phyloP scores from a whole-genome alignment of 2,329 filamentous ascomycete species.

The Pseudogymnoascus sp. region DNA sequence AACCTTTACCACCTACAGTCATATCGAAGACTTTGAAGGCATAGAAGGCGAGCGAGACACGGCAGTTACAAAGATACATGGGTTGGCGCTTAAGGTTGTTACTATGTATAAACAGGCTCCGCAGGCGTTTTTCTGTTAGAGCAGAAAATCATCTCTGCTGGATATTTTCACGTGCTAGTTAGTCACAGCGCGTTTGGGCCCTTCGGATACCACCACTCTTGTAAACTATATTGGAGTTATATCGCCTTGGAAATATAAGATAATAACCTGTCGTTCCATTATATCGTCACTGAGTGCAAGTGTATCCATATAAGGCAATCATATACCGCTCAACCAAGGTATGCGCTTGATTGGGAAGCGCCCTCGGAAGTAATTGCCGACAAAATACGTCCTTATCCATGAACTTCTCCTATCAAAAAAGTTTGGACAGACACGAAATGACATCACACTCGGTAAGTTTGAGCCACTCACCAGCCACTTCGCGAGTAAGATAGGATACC shows the following conservation, averaged over 20 bases:
- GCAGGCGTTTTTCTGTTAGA: conserved; percentile 5
- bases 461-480: conserved; percentile 2
- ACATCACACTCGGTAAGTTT: not conserved
- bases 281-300: not conserved
- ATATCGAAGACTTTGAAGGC: not conserved
- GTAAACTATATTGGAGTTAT: conserved; percentile 5
- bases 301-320: not conserved
- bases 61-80: not conserved
- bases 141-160: not conserved
- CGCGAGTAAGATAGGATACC: not conserved
- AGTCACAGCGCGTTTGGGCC: not conserved
- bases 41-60: not conserved
- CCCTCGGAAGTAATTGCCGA: not conserved
- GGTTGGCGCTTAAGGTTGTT: conserved; percentile 3
- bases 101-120: conserved; percentile 1
- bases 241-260: conserved; percentile 3
- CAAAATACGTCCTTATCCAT: not conserved
- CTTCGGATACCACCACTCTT: conserved; percentile 7
- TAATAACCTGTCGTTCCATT: not conserved
- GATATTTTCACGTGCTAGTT: not conserved
- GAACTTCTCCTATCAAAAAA: not conserved
- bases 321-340: not conserved
- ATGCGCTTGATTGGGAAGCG: not conserved
- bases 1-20: conserved; percentile 1
- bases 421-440: not conserved